Percentiles rank a stretch among this genome's conserved stretches.
Evolutionary conservation across 2,329 filamentous ascomycete species (phyloP).

Genomic region (Trichoderma koningii): DNA sequence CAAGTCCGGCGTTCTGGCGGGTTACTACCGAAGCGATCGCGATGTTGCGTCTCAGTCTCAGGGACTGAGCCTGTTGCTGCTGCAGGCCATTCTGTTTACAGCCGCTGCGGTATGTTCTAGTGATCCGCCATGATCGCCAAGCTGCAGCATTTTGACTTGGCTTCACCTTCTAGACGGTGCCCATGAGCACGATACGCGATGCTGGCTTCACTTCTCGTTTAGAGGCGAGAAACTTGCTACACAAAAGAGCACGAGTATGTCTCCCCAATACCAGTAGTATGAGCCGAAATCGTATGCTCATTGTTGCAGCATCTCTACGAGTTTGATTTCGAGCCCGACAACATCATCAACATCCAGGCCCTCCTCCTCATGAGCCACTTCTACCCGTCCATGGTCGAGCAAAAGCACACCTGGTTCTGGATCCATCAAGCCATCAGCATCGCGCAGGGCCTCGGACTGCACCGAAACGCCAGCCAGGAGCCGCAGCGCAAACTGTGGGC

Average conservation of each 20-base stretch:
- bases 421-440: constrained; percentile 31
- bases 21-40: constrained; percentile 24
- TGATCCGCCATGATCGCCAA: neutral
- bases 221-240: constrained; percentile 27
- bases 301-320: constrained; percentile 28
- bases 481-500: constrained; percentile 30
- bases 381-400: constrained; percentile 31
- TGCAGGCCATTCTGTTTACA: constrained; percentile 23
- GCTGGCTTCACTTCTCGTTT: constrained; percentile 26
- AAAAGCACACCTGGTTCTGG: constrained; percentile 34
- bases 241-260: constrained; percentile 27
- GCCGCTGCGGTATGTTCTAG: constrained; percentile 15
- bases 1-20: constrained; percentile 26
- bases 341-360: constrained; percentile 29
- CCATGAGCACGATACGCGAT: constrained; percentile 3
- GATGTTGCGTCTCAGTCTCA: neutral
- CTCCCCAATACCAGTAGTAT: neutral
- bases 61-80: constrained; percentile 16
- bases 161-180: constrained; percentile 8
- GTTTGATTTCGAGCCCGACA: constrained; percentile 31
- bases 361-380: constrained; percentile 32
- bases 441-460: constrained; percentile 30
- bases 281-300: neutral
- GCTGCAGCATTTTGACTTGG: neutral
- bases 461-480: constrained; percentile 24